Evolutionary conservation across 2,329 filamentous ascomycete species (phyloP).

Genomic region (Diaporthe helianthi): DNA sequence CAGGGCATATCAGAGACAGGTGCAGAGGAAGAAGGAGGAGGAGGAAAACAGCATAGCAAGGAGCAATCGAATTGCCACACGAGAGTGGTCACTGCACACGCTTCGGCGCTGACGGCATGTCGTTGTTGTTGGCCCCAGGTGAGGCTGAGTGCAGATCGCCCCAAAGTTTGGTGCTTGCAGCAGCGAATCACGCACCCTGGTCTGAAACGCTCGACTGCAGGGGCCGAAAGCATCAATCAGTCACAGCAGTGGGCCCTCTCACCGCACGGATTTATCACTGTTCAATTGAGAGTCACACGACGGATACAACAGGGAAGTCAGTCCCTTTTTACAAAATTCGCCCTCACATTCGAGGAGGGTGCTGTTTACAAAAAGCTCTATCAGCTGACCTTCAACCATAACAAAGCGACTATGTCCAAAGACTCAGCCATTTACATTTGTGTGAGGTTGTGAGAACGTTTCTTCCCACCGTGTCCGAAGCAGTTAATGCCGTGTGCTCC

Average conservation of each 20-base stretch:
- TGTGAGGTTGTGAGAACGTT: background rate
- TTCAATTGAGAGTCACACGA: background rate
- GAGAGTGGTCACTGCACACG: background rate
- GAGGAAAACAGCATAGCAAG: background rate
- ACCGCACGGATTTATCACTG: background rate
- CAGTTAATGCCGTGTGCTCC: background rate
- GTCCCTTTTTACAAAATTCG: background rate
- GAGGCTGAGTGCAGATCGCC: conserved; percentile 27
- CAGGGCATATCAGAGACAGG: background rate
- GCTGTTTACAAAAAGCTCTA: background rate
- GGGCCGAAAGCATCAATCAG: conserved; percentile 21
- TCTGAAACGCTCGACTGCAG: conserved; percentile 22
- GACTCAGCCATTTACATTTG: too few species aligned
- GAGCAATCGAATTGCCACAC: background rate
- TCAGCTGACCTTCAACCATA: background rate
- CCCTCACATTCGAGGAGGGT: background rate
- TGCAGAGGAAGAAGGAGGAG: background rate
- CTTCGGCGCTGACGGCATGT: conserved; percentile 15
- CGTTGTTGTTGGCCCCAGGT: conserved; percentile 23
- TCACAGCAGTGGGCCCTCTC: background rate
- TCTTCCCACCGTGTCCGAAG: background rate
- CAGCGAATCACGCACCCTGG: conserved; percentile 18
- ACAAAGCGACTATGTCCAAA: background rate
- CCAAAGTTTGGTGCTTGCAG: conserved; percentile 12
- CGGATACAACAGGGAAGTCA: too few species aligned